Conservation (phyloP, 495 filamentous ascomycete genomes). For the Neurospora sp. region DNA sequence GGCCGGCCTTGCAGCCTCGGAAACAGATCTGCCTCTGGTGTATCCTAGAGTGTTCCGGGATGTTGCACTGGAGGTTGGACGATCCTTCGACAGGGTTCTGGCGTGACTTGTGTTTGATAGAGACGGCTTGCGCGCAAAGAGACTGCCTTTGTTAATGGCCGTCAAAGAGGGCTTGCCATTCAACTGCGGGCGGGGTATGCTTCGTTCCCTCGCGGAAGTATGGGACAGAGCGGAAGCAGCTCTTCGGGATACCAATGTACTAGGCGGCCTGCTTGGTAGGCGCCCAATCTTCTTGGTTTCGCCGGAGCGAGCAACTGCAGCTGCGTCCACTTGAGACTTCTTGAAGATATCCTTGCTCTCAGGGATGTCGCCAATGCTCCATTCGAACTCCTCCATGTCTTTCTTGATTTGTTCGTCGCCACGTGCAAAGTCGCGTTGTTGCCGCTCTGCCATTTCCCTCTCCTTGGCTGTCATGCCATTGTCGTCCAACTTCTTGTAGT, state of each 20-base stretch:
- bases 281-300: conserved; percentile 16
- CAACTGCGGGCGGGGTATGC: neutral
- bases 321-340: conserved; percentile 5
- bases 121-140: conserved; percentile 30
- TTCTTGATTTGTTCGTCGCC: conserved; percentile 50
- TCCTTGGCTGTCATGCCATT: conserved; percentile 55
- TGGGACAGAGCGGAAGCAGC: conserved; percentile 29
- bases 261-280: conserved; percentile 22
- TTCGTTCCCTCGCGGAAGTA: neutral
- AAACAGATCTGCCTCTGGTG: conserved; percentile 59
- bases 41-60: conserved; percentile 76
- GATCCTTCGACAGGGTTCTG: conserved; percentile 34
- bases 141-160: conserved; percentile 16
- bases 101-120: conserved; percentile 24
- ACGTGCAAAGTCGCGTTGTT: conserved; percentile 39
- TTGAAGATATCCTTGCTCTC: conserved; percentile 21
- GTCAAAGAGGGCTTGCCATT: neutral
- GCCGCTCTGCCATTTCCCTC: conserved; percentile 48
- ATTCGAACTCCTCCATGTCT: conserved; percentile 46
- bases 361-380: conserved; percentile 32
- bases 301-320: neutral
- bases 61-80: conserved; percentile 48
- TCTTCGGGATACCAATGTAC: conserved; percentile 26
- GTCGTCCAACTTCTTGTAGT: conserved; percentile 54
- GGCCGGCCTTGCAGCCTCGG: conserved; percentile 27